These are phyloP conservation scores for Aspergillus sp. DNA, from an alignment of 2,329 filamentous ascomycete species.

Conservation along the genomic window DNA sequence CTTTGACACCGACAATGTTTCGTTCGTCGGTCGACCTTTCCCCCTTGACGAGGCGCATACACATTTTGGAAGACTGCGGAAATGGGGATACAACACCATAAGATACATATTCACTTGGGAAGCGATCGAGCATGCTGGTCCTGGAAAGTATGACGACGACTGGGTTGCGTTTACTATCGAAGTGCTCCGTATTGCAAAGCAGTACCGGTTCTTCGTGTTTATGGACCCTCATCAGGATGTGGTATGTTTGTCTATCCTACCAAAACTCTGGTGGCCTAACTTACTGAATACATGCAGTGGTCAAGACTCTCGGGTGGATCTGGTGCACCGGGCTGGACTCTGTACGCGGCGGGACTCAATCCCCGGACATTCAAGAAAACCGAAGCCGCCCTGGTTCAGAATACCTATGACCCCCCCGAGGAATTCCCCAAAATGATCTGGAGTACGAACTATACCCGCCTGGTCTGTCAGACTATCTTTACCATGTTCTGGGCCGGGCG, in stretches of 20 bases:
- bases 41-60: constrained; percentile 75
- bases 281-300: constrained; percentile 61
- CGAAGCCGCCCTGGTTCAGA: constrained; percentile 91
- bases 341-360: constrained; percentile 91
- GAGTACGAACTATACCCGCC: constrained; percentile 92
- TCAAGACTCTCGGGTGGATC: constrained; percentile 92
- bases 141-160: constrained; percentile 88
- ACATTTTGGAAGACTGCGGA: constrained; percentile 82
- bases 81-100: constrained; percentile 94
- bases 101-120: constrained; percentile 99
- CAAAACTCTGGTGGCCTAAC: not conserved
- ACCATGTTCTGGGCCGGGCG: constrained; percentile 89
- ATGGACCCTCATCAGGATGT: constrained; percentile 99
- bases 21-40: constrained; percentile 85
- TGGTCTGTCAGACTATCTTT: constrained; percentile 87
- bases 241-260: constrained; percentile 51
- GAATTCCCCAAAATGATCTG: constrained; percentile 98
- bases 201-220: constrained; percentile 92
- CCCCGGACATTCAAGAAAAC: constrained; percentile 81
- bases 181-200: constrained; percentile 76
- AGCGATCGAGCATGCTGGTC: constrained; percentile 90
- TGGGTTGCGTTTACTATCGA: constrained; percentile 91
- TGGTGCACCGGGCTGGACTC: constrained; percentile 94
- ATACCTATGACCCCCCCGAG: constrained; percentile 81
- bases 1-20: constrained; percentile 89